Conservation (phyloP, 2,329 filamentous ascomycete genomes). For the Juglanconis oblonga region DNA sequence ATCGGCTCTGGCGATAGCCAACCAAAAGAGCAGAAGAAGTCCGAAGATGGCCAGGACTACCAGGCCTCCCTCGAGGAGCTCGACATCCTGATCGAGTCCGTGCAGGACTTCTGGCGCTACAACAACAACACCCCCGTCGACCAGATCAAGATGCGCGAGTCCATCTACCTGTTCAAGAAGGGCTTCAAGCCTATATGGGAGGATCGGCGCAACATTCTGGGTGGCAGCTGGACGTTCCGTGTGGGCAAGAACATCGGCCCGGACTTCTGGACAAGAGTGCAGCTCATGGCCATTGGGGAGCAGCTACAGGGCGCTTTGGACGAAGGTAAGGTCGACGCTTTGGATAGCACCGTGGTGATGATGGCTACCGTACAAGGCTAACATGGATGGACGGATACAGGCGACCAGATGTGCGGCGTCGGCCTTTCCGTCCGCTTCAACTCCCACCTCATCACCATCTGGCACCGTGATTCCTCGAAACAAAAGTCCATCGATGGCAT, state of each 20-base stretch:
- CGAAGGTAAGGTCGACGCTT: constrained; percentile 49
- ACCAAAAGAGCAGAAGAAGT: constrained; percentile 41
- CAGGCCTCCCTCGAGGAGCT: constrained; percentile 59
- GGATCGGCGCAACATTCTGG: constrained; percentile 80
- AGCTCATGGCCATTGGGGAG: constrained; percentile 81
- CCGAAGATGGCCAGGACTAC: constrained; percentile 42
- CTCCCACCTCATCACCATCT: constrained; percentile 64
- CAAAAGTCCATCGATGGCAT: constrained; percentile 74
- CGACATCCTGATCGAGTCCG: constrained; percentile 67
- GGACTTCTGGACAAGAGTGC: constrained; percentile 78
- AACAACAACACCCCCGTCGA: constrained; percentile 78
- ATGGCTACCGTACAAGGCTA: background rate
- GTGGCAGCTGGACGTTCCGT: constrained; percentile 90
- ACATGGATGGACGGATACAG: constrained; percentile 39
- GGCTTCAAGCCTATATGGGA: constrained; percentile 78
- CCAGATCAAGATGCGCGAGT: constrained; percentile 73
- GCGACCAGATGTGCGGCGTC: constrained; percentile 85
- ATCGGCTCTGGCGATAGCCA: constrained; percentile 30
- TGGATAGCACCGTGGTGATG: background rate
- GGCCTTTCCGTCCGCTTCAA: constrained; percentile 75
- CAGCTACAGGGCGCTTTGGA: constrained; percentile 72
- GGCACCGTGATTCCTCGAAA: constrained; percentile 86
- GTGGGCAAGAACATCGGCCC: constrained; percentile 72
- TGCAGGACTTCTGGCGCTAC: constrained; percentile 83
- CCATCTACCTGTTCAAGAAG: constrained; percentile 75